Evolutionary conservation across 768 basidiomycete genomes (phyloP), one percentile per base, ranked within the genome.

Genomic region (Podaxis sp.): DNA sequence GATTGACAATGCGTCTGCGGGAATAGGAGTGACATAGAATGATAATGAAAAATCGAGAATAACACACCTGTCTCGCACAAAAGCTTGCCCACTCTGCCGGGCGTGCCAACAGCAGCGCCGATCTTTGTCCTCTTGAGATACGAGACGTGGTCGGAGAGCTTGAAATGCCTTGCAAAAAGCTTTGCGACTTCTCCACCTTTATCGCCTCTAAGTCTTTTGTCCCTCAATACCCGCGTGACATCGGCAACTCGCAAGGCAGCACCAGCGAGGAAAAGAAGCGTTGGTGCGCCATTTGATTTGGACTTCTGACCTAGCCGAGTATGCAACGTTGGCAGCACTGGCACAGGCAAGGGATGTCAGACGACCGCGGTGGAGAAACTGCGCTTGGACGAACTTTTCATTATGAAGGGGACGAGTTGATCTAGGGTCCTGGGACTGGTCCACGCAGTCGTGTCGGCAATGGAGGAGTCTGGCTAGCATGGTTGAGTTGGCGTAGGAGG

Each of bases 241-340:
- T 98, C 93, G 54, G 87, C 88, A n/a, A 94, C 95, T 54, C 96
- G 84, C 37, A 98, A 79, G 3, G 96, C 96, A n/a, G 95, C 92
- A 27, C 88, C 86, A 14, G 93, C 82, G 48, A 98, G 72, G 68
- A 93, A 90, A 11, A 99, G 74, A 46, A 97, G 76, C 2, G 93
- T 92, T 1, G 96, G 96, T 40, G 93, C 83, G n/a, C 93, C 94
- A 61, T 81, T 82, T 50, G 79, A 76, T 69, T 91, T 92, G 53
- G 93, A 84, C 65, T 78, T 79, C 71, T 96, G 93, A 27, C 80
- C 78, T 10, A 98, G 74, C 59, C 91, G 85, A 63, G 81, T 81
- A 67, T 81, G 84, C 27, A 95, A 76, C 55, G 76, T 79, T 59
- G 89, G 93, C 54, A 88, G 76, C 64, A 79, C 92, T 91, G 65